Conservation (phyloP, 768 basidiomycete species). For the Boletus insuetus region DNA sequence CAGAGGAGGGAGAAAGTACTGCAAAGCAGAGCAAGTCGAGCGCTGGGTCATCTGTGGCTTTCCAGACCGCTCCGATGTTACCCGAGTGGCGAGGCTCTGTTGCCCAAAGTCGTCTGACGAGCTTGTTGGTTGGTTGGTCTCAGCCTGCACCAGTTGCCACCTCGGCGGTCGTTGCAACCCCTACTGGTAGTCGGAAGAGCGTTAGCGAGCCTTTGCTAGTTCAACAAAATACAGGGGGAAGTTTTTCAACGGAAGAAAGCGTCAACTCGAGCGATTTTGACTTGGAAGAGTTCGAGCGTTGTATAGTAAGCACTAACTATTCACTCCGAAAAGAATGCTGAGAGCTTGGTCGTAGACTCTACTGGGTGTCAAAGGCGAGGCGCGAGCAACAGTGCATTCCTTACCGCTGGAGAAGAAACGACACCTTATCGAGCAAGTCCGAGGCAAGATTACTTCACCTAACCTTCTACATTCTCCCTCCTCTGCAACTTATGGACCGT, state of each 20-base stretch:
- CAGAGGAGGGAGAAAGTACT: slow-evolving; percentile 54
- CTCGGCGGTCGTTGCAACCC: slow-evolving; percentile 24
- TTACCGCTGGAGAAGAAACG: slow-evolving; percentile 63
- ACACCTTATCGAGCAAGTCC: slow-evolving; percentile 60
- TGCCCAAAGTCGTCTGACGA: slow-evolving; percentile 60
- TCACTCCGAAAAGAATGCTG: neutral
- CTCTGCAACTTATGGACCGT: slow-evolving; percentile 56
- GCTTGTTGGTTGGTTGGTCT: slow-evolving; percentile 66
- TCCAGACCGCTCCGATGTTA: slow-evolving; percentile 15
- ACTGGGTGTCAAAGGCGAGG: slow-evolving; percentile 69
- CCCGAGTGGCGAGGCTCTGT: slow-evolving; percentile 53
- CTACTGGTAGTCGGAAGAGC: slow-evolving; percentile 48
- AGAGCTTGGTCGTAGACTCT: slow-evolving; percentile 50
- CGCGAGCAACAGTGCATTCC: slow-evolving; percentile 58
- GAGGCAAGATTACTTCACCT: slow-evolving; percentile 31
- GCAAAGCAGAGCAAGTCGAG: slow-evolving; percentile 48
- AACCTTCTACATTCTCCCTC: slow-evolving; percentile 32
- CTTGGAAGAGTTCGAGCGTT: slow-evolving; percentile 54
- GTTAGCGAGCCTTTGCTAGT: slow-evolving; percentile 72
- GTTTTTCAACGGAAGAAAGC: slow-evolving; percentile 28
- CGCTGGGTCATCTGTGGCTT: slow-evolving; percentile 22
- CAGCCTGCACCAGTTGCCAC: slow-evolving; percentile 42
- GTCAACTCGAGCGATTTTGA: slow-evolving; percentile 35
- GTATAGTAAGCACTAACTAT: slow-evolving; percentile 53
- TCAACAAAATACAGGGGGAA: slow-evolving; percentile 42